Evolutionary conservation across 192 early-diverging fungal species (phyloP), one percentile per base, ranked within the genome.

Genomic region (Coemansia sp.): DNA sequence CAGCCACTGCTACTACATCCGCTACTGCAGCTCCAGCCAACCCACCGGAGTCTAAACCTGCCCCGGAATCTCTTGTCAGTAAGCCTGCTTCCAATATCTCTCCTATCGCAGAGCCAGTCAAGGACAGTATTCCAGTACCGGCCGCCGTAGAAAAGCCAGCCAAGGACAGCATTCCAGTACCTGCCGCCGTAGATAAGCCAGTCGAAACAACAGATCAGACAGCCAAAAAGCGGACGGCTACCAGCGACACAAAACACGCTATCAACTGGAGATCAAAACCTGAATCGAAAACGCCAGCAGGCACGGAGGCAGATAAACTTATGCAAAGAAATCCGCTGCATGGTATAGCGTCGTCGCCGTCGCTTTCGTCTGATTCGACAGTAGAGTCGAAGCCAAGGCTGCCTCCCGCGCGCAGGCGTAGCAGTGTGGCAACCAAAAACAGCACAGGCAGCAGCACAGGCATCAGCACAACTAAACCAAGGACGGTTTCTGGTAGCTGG

Each of bases 401-500:
- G 48, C 23, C 35, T 22, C 25, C 54, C 9, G 20, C 36, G 10
- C 61, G 55, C n/a, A 46, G 62, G 15, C 62, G 68, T 41, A 63
- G 63, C 42, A 64, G 43, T 32, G 61, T 23, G 9, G 62, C 9
- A 36, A 34, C n/a, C 62, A 53, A 22, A 42, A 63, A 40, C 38
- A 49, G 63, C 36, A 40, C 13, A n/a, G 43, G n/a, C 10, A 32
- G 17, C 40, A 13, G 33, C 34, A 50, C n/a, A n/a, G n/a, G 15
- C 57, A 53, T 8, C 19, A 55, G 34, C 66, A 54, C 25, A 23
- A 56, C 43, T 52, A 45, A 22, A 35, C 59, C 25, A 67, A 59
- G 5, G 13, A 25, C 33, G 33, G 59, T 33, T 9, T 56, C 69
- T 5, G 23, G 35, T 19, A 75, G 59, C 68, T 75, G 74, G 74